phyloP scores from a whole-genome alignment of 2,329 filamentous ascomycete genomes.

The Fusarium continuum region DNA sequence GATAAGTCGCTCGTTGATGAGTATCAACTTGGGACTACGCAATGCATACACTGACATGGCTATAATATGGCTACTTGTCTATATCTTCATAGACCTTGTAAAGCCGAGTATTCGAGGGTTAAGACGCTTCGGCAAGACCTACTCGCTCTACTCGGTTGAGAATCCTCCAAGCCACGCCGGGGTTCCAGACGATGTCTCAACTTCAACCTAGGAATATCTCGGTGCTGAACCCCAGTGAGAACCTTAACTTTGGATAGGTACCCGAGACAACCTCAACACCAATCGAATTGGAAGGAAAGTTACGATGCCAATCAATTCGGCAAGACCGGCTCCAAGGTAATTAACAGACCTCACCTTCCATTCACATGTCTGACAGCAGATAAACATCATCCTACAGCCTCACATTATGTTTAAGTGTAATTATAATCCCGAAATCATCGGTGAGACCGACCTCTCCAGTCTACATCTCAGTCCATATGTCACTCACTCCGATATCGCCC shows the following conservation, averaged over 20 bases:
- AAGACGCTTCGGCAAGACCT: not conserved
- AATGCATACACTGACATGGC: not conserved
- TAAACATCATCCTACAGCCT: conserved; percentile 10
- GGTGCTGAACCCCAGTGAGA: not conserved
- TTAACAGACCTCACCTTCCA: not conserved
- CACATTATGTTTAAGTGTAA: not conserved
- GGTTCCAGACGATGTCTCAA: not conserved
- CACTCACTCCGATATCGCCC: conserved; percentile 4
- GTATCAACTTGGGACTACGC: not conserved
- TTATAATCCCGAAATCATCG: not conserved
- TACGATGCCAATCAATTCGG: not conserved
- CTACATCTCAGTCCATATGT: not conserved
- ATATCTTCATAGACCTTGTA: not conserved
- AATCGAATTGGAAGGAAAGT: not conserved
- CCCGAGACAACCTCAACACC: not conserved
- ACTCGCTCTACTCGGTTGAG: not conserved
- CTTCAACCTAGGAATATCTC: not conserved
- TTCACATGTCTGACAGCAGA: not conserved
- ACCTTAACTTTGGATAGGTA: not conserved
- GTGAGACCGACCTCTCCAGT: not conserved
- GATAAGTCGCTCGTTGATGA: not conserved
- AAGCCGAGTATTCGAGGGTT: not conserved
- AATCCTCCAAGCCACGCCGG: not conserved
- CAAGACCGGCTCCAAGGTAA: no score
- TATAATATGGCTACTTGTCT: not conserved